Conservation (phyloP, 2,329 filamentous ascomycete species). For the Fusarium equiseti region DNA sequence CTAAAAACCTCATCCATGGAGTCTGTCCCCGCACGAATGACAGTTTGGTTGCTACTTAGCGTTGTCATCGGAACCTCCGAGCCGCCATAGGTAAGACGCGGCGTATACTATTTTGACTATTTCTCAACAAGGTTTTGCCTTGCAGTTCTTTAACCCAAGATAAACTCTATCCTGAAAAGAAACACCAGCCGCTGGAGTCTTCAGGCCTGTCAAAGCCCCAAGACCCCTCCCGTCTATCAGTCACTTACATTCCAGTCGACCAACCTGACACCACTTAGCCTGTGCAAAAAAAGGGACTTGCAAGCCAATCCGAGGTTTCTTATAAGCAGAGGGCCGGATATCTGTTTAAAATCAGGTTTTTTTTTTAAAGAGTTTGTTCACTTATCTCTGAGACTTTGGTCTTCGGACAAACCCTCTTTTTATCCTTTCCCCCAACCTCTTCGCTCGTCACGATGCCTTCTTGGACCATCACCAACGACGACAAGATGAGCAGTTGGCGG, state of each 20-base stretch:
- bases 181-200: neutral
- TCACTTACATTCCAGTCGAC: conserved; percentile 39
- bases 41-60: conserved; percentile 4
- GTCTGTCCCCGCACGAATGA: conserved; percentile 28
- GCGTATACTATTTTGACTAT: conserved; percentile 21
- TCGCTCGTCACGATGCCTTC: conserved; percentile 32
- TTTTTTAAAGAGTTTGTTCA: conserved; percentile 9
- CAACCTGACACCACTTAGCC: conserved; percentile 22
- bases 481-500: conserved; percentile 41
- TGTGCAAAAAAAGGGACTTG: conserved; percentile 7
- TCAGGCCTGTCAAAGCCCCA: conserved; percentile 9
- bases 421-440: conserved; percentile 5
- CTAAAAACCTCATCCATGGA: conserved; percentile 10
- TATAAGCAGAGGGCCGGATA: conserved; percentile 26
- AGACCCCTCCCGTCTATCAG: conserved; percentile 32
- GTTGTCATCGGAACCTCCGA: conserved; percentile 33
- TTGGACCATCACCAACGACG: conserved; percentile 32
- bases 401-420: neutral
- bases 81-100: conserved; percentile 26
- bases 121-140: conserved; percentile 27
- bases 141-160: conserved; percentile 17
- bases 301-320: conserved; percentile 6
- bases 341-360: conserved; percentile 15
- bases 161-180: conserved; percentile 34
- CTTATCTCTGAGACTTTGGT: conserved; percentile 27